Evolutionary conservation across 257 asterid species (phyloP).

Genomic region (Marsdenia floribunda): DNA sequence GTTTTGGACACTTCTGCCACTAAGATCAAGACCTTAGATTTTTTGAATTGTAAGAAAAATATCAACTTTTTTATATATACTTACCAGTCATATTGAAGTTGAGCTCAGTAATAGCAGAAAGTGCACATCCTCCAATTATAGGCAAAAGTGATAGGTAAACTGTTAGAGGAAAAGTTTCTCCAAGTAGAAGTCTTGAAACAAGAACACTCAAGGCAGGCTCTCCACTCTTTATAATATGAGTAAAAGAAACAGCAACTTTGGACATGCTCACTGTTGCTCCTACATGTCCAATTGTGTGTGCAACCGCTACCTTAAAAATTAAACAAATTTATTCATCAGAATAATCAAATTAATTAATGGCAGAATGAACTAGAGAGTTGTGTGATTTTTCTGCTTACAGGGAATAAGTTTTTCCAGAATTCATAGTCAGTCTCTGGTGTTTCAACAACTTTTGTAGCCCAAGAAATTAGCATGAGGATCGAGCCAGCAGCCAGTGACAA

Average conservation of each 20-base stretch:
- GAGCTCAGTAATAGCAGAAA: conserved; percentile 85
- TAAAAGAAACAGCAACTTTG: conserved; percentile 97
- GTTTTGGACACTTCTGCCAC: background rate
- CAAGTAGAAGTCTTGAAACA: conserved; percentile 73
- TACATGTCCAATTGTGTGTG: conserved; percentile 98
- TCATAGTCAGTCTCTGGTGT: conserved; percentile 62
- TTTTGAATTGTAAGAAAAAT: background rate
- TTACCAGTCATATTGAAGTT: conserved; percentile 95
- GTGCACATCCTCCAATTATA: conserved; percentile 85
- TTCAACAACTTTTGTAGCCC: conserved; percentile 66
- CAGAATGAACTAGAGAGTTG: background rate
- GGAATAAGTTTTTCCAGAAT: conserved; percentile 69
- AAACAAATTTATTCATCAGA: background rate
- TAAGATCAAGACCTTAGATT: background rate
- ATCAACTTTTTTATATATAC: background rate
- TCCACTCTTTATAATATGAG: conserved; percentile 93
- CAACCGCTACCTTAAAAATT: conserved; percentile 89
- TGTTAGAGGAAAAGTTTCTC: conserved; percentile 66
- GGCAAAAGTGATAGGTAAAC: conserved; percentile 85
- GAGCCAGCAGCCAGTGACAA: conserved; percentile 92
- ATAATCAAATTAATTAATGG: background rate
- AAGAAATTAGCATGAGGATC: conserved; percentile 63
- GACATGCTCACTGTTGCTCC: conserved; percentile 99
- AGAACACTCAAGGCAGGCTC: conserved; percentile 95
- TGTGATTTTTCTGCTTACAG: conserved; percentile 45